Evolutionary conservation across 2,329 filamentous ascomycete species (phyloP).

Genomic region (Phaeophleospora eucalypticola): DNA sequence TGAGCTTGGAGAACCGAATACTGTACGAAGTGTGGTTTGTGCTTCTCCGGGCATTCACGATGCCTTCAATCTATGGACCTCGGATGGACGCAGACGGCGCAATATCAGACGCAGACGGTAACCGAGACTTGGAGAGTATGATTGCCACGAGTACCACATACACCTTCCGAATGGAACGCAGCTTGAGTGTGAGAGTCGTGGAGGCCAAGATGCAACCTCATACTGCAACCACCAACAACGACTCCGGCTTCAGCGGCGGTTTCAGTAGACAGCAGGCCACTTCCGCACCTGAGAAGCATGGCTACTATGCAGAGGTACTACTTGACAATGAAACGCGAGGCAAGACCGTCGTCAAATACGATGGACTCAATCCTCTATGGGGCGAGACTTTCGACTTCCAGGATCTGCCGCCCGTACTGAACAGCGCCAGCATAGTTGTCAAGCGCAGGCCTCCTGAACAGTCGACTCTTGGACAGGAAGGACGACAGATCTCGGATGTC

Average conservation of each 20-base stretch:
- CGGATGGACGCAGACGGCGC: slow-evolving; percentile 28
- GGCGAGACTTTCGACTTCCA: slow-evolving; percentile 73
- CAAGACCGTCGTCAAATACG: slow-evolving; percentile 66
- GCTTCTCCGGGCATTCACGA: slow-evolving; percentile 80
- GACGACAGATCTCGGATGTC: slow-evolving; percentile 35
- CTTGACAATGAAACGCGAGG: slow-evolving; percentile 75
- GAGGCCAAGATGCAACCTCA: slow-evolving; percentile 54
- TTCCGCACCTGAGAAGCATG: slow-evolving; percentile 44
- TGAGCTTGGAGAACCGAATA: slow-evolving; percentile 79
- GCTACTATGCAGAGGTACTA: slow-evolving; percentile 75
- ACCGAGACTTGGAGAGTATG: slow-evolving; percentile 22
- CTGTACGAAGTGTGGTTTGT: slow-evolving; percentile 99
- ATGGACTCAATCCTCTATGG: slow-evolving; percentile 75
- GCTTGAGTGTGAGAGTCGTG: slow-evolving; percentile 56
- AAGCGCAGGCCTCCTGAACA: slow-evolving; percentile 54
- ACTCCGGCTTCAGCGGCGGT: slow-evolving; percentile 25
- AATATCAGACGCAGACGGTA: slow-evolving; percentile 10
- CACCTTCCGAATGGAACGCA: slow-evolving; percentile 64
- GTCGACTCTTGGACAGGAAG: slow-evolving; percentile 28
- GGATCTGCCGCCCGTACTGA: slow-evolving; percentile 66
- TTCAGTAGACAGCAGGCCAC: slow-evolving; percentile 14
- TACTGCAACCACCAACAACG: slow-evolving; percentile 20
- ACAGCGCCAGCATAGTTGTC: slow-evolving; percentile 65
- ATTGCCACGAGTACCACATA: slow-evolving; percentile 44
- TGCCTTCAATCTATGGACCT: slow-evolving; percentile 79